Evolutionary conservation across 495 filamentous ascomycete genomes (phyloP).

Genomic region (Evernia prunastri): DNA sequence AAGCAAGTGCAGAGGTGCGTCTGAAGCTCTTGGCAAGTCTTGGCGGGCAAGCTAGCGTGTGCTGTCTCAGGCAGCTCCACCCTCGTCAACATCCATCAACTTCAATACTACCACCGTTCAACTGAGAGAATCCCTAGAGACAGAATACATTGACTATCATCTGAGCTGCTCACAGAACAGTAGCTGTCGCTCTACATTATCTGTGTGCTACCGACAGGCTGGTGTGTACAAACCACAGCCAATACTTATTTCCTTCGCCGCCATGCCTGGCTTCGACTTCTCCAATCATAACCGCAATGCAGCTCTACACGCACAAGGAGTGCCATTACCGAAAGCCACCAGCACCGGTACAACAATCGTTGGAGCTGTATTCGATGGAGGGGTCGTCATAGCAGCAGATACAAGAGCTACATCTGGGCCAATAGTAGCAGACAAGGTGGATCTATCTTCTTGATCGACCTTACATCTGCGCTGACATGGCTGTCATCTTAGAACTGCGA

Average conservation of each 20-base stretch:
- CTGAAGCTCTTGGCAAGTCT: constrained; percentile 9
- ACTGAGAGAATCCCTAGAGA: neutral
- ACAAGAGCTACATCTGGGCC: constrained; percentile 95
- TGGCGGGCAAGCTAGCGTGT: constrained; percentile 16
- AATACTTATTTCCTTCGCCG: constrained; percentile 32
- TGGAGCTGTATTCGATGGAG: constrained; percentile 92
- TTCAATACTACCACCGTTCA: neutral
- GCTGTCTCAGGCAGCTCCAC: constrained; percentile 18
- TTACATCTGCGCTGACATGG: constrained; percentile 1
- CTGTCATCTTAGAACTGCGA: constrained; percentile 73
- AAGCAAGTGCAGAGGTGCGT: neutral
- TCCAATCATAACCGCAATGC: constrained; percentile 98
- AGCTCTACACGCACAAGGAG: constrained; percentile 84
- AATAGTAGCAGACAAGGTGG: constrained; percentile 96
- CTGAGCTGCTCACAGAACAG: neutral
- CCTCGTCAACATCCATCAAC: constrained; percentile 16
- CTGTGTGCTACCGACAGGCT: neutral
- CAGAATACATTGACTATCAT: no score
- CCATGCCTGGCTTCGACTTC: constrained; percentile 98
- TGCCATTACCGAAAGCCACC: constrained; percentile 93
- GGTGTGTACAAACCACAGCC: neutral
- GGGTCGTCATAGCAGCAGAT: constrained; percentile 96
- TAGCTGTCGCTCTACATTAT: neutral
- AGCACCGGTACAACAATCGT: constrained; percentile 99
- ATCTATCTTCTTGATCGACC: constrained; percentile 7